phyloP scores from a whole-genome alignment of 805 yeast genomes.

The Ascoidea asiatica region DNA sequence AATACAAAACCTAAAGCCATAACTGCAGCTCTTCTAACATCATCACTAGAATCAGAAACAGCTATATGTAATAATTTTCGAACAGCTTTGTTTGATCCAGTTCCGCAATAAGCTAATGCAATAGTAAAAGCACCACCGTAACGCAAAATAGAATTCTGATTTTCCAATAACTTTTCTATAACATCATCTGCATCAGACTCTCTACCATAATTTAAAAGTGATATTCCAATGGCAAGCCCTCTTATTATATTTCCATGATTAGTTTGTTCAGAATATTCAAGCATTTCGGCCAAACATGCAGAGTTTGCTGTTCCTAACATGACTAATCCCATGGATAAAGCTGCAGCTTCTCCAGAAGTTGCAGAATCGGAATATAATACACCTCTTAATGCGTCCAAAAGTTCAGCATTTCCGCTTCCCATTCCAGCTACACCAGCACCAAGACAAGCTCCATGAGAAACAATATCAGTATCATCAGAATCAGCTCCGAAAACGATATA shows the following conservation, averaged over 20 bases:
- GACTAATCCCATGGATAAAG: constrained; percentile 87
- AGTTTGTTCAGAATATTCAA: constrained; percentile 85
- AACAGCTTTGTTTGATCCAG: constrained; percentile 82
- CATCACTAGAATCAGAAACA: constrained; percentile 92
- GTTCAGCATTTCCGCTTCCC: constrained; percentile 66
- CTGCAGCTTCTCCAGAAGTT: constrained; percentile 92
- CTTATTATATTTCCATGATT: constrained; percentile 92
- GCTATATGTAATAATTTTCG: constrained; percentile 81
- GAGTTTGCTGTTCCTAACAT: constrained; percentile 85
- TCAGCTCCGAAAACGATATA: constrained; percentile 53
- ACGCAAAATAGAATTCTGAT: constrained; percentile 74
- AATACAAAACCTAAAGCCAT: constrained; percentile 83
- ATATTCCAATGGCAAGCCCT: constrained; percentile 84
- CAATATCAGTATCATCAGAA: constrained; percentile 61
- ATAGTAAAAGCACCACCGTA: constrained; percentile 94
- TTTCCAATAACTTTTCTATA: constrained; percentile 52
- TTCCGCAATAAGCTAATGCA: constrained; percentile 94
- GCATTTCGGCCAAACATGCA: constrained; percentile 52
- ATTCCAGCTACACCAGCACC: constrained; percentile 96
- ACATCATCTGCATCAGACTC: constrained; percentile 67
- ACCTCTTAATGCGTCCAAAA: constrained; percentile 72
- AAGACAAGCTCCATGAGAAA: constrained; percentile 89
- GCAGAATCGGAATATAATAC: constrained; percentile 86
- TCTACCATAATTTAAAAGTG: constrained; percentile 73
- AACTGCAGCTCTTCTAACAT: constrained; percentile 93